phyloP scores from a whole-genome alignment of 2,329 filamentous ascomycete genomes.

The Verticillium nubilum region DNA sequence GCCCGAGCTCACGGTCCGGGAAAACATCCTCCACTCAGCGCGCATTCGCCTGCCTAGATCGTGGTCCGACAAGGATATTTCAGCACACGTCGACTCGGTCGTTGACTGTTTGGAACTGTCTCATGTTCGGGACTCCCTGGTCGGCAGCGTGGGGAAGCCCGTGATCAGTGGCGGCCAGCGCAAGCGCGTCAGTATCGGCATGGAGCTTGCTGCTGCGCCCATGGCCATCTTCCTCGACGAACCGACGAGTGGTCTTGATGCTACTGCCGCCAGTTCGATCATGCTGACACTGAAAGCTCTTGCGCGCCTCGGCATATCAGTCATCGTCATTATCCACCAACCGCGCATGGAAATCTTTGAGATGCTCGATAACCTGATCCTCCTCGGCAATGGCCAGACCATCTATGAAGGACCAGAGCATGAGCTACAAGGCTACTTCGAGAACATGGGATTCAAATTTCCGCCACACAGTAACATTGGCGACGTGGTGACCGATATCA shows the following conservation, averaged over 20 bases:
- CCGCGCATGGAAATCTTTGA: slow-evolving; percentile 54
- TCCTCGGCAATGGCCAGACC: slow-evolving; percentile 48
- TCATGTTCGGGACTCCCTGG: slow-evolving; percentile 44
- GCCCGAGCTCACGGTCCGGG: slow-evolving; percentile 53
- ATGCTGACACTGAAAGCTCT: slow-evolving; percentile 50
- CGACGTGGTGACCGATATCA: slow-evolving; percentile 56
- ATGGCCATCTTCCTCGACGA: slow-evolving; percentile 51
- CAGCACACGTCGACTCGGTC: slow-evolving; percentile 49
- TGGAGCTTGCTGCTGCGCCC: slow-evolving; percentile 52
- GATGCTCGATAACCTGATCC: slow-evolving; percentile 48
- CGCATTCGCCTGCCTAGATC: slow-evolving; percentile 45
- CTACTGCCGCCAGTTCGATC: slow-evolving; percentile 49
- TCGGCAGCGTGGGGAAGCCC: slow-evolving; percentile 44
- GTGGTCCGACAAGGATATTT: slow-evolving; percentile 44
- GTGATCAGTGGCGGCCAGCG: slow-evolving; percentile 53
- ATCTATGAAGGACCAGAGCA: slow-evolving; percentile 46
- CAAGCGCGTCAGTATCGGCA: slow-evolving; percentile 54
- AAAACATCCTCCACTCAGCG: slow-evolving; percentile 57
- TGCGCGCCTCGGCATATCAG: slow-evolving; percentile 48
- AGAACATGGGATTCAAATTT: slow-evolving; percentile 46
- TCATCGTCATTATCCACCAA: slow-evolving; percentile 56
- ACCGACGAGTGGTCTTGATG: slow-evolving; percentile 48
- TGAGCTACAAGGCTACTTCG: slow-evolving; percentile 42
- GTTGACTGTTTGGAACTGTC: slow-evolving; percentile 47
- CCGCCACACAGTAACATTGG: slow-evolving; percentile 45